Evolutionary conservation across 495 filamentous ascomycete genomes (phyloP).

Genomic region (Penicillium pancosmium): DNA sequence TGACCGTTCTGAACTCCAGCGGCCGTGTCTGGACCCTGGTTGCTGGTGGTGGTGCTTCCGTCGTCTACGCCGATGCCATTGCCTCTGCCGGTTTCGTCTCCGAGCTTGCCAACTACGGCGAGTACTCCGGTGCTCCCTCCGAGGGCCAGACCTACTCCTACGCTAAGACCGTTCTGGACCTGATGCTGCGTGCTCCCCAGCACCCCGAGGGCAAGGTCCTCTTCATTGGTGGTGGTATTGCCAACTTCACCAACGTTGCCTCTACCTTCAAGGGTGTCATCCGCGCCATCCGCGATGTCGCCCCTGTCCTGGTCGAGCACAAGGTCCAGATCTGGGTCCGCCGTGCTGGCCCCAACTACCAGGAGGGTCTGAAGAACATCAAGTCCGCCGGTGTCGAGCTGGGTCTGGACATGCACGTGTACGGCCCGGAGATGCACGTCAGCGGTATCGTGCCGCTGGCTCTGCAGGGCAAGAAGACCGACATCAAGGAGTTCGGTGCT

Average conservation of each 20-base stretch:
- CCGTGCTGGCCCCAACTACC: conserved; percentile 98
- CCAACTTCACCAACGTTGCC: conserved; percentile 98
- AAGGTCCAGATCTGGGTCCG: conserved; percentile 99
- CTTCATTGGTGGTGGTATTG: conserved; percentile 99
- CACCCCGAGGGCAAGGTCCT: conserved; percentile 93
- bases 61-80: conserved; percentile 99
- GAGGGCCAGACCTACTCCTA: conserved; percentile 99
- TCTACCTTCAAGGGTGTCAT: conserved; percentile 99
- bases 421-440: conserved; percentile 95
- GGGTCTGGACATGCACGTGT: conserved; percentile 92
- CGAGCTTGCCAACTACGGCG: conserved; percentile 98
- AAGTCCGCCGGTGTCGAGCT: conserved; percentile 93
- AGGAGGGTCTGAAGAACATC: conserved; percentile 99
- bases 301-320: conserved; percentile 86
- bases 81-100: conserved; percentile 93
- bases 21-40: conserved; percentile 98
- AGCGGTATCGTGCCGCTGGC: conserved; percentile 70
- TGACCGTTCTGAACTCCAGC: conserved; percentile 88
- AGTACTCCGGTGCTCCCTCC: conserved; percentile 98
- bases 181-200: conserved; percentile 92
- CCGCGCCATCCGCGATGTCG: conserved; percentile 90
- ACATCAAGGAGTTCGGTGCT: conserved; percentile 54
- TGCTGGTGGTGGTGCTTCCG: conserved; percentile 98
- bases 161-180: conserved; percentile 91
- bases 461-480: conserved; percentile 60